Evolutionary conservation across 2,329 filamentous ascomycete species (phyloP).

Genomic region (Didymella sp.): DNA sequence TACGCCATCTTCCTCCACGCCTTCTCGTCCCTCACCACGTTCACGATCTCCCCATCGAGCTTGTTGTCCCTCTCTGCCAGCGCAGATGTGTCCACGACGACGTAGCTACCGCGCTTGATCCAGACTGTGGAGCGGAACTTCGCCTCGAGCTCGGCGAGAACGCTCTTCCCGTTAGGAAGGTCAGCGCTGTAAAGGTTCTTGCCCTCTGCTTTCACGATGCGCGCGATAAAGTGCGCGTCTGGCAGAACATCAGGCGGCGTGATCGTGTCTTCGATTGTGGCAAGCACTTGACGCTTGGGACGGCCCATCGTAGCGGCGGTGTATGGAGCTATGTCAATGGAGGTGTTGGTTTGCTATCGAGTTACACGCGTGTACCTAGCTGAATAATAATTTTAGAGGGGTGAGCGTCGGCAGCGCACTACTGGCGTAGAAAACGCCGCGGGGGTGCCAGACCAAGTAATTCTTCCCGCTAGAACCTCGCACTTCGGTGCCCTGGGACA

Average conservation of each 20-base stretch:
- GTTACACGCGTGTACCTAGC: conserved; percentile 2
- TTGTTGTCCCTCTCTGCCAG: conserved; percentile 75
- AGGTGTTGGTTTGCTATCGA: not conserved
- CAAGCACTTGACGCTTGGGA: conserved; percentile 77
- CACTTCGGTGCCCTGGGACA: not conserved
- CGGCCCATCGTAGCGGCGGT: conserved; percentile 64
- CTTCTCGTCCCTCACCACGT: conserved; percentile 90
- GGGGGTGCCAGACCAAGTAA: conserved; percentile 8
- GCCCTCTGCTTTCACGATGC: conserved; percentile 80
- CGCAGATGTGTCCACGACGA: conserved; percentile 76
- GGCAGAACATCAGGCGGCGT: conserved; percentile 63
- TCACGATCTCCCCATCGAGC: conserved; percentile 86
- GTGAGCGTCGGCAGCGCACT: conserved; percentile 1
- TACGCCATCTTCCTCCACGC: conserved; percentile 87
- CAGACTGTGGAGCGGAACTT: conserved; percentile 92
- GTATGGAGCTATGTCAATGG: not conserved
- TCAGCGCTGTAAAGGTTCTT: conserved; percentile 88
- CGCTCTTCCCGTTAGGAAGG: conserved; percentile 66
- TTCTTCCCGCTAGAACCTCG: conserved; percentile 16
- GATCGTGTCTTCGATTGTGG: conserved; percentile 76
- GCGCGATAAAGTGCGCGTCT: conserved; percentile 70
- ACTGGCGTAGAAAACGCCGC: not conserved
- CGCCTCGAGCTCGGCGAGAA: conserved; percentile 81
- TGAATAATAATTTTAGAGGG: conserved; percentile 19
- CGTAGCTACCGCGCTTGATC: conserved; percentile 88